Evolutionary conservation across 768 basidiomycete genomes (phyloP).

Genomic region (Trametes cingulata): DNA sequence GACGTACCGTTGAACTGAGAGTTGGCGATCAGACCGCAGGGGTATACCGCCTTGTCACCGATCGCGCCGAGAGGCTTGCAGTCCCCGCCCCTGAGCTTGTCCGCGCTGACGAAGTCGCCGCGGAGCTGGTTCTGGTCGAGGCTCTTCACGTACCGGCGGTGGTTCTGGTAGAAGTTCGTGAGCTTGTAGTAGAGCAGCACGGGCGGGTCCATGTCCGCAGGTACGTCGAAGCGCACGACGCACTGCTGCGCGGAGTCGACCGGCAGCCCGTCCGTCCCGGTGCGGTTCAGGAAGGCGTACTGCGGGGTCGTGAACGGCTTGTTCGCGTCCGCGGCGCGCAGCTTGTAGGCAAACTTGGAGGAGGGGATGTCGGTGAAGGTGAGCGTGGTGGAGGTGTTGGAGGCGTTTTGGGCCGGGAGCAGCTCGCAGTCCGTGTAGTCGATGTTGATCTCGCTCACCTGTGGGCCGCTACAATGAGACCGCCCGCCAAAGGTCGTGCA

Average conservation of each 20-base stretch:
- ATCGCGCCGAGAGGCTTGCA: conserved; percentile 80
- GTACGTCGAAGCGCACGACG: conserved; percentile 79
- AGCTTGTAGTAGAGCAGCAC: conserved; percentile 97
- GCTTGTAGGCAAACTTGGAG: conserved; percentile 65
- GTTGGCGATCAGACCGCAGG: conserved; percentile 97
- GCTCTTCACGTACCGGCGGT: conserved; percentile 95
- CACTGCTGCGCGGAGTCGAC: conserved; percentile 55
- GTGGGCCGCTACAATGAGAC: conserved; percentile 27
- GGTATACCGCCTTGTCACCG: conserved; percentile 70
- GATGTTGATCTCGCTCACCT: conserved; percentile 91
- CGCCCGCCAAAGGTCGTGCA: background rate
- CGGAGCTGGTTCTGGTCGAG: conserved; percentile 81
- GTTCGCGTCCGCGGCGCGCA: conserved; percentile 58
- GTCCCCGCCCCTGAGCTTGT: conserved; percentile 63
- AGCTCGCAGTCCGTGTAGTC: conserved; percentile 94
- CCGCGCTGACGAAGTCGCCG: conserved; percentile 58
- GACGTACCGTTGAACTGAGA: conserved; percentile 89
- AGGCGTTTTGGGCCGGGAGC: conserved; percentile 39
- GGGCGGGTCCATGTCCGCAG: conserved; percentile 67
- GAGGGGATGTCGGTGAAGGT: conserved; percentile 57
- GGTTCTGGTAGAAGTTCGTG: conserved; percentile 98
- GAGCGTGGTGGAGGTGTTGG: conserved; percentile 35
- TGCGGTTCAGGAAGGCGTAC: conserved; percentile 73
- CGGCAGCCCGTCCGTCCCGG: conserved; percentile 47
- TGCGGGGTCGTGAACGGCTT: conserved; percentile 54